These are phyloP conservation scores for Neurospora sp. DNA, from an alignment of 495 filamentous ascomycete species.

Conservation along the genomic window DNA sequence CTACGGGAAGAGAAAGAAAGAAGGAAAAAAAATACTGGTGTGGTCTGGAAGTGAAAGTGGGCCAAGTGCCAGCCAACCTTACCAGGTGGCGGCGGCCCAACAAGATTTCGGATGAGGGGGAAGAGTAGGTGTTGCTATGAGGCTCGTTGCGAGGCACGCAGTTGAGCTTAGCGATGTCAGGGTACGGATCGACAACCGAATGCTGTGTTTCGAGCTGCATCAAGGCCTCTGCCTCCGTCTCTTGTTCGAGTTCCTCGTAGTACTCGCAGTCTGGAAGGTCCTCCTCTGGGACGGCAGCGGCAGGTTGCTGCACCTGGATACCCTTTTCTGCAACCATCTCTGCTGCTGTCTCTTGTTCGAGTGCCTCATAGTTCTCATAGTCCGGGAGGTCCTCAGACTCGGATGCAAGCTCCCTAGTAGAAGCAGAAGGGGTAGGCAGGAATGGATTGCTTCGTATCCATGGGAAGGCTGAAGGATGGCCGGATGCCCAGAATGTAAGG, in stretches of 20 bases:
- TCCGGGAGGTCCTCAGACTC: not conserved
- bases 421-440: not conserved
- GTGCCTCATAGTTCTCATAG: not conserved
- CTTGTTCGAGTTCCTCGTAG: not conserved
- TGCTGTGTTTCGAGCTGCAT: not conserved
- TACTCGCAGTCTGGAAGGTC: not conserved
- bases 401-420: not conserved
- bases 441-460: not conserved
- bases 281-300: not conserved
- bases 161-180: not conserved
- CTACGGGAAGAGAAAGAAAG: too few relatives aligned
- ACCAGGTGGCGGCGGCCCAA: too few relatives aligned
- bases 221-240: not conserved
- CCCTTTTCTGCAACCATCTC: not conserved
- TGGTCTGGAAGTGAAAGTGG: too few relatives aligned
- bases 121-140: too few relatives aligned
- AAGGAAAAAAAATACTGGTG: too few relatives aligned
- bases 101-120: not conserved
- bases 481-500: not conserved
- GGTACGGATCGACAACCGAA: rapidly evolving
- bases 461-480: not conserved
- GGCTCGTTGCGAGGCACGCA: not conserved
- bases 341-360: not conserved
- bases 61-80: too few relatives aligned
- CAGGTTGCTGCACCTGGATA: not conserved